Percentiles rank a stretch among this genome's conserved stretches.
phyloP scores from a whole-genome alignment of 2,329 filamentous ascomycete genomes.

The Fusarium oligoseptatum region DNA sequence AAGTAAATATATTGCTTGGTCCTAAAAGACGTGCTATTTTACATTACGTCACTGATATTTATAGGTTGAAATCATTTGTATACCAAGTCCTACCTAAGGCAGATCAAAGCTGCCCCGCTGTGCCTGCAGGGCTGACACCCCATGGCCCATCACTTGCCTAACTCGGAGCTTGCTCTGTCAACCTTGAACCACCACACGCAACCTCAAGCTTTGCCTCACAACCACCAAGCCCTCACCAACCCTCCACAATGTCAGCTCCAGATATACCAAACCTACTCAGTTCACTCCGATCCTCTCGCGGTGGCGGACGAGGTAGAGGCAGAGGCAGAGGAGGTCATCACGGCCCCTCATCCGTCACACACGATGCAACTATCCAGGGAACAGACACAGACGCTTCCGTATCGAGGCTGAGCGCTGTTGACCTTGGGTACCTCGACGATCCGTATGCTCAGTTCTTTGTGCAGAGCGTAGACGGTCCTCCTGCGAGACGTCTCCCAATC shows the following conservation, averaged over 20 bases:
- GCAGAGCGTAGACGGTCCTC: slow-evolving; percentile 58
- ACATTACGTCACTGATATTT: not conserved
- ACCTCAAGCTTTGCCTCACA: slow-evolving; percentile 1
- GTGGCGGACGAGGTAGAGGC: slow-evolving; percentile 36
- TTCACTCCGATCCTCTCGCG: slow-evolving; percentile 62
- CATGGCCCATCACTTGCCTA: slow-evolving; percentile 11
- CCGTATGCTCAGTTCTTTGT: slow-evolving; percentile 81
- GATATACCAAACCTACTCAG: slow-evolving; percentile 82
- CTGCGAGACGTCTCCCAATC: slow-evolving; percentile 81
- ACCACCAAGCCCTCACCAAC: not conserved
- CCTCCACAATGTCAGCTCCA: slow-evolving; percentile 71
- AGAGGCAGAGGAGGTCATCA: slow-evolving; percentile 52
- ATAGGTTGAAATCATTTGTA: not conserved
- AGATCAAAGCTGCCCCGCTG: not conserved
- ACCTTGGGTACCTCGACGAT: slow-evolving; percentile 86
- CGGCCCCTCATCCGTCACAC: slow-evolving; percentile 53
- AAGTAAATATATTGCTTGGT: not conserved
- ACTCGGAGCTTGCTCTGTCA: not conserved
- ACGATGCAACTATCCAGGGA: slow-evolving; percentile 84
- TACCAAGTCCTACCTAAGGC: not conserved
- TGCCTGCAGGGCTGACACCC: slow-evolving; percentile 11
- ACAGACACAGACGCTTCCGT: slow-evolving; percentile 94
- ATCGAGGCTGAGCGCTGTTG: slow-evolving; percentile 89
- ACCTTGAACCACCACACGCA: not conserved
- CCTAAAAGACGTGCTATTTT: not conserved